Conservation (phyloP, 2,329 filamentous ascomycete species). For the Verticillium dahliae region DNA sequence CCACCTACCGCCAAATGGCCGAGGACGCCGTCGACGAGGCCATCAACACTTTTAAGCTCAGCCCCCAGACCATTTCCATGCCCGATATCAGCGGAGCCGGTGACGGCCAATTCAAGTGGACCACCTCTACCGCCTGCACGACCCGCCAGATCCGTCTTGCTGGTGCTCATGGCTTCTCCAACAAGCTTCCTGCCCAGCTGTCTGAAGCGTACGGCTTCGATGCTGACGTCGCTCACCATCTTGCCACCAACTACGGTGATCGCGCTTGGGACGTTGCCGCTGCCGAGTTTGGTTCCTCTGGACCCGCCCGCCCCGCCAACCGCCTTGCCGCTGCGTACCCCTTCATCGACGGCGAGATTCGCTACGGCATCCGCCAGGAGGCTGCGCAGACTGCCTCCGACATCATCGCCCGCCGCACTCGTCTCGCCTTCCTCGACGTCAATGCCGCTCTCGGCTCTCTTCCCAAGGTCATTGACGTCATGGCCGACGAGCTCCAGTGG, state of each 20-base stretch:
- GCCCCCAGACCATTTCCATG: slow-evolving; percentile 41
- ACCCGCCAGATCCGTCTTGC: slow-evolving; percentile 68
- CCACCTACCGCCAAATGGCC: slow-evolving; percentile 83
- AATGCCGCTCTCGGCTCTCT: slow-evolving; percentile 63
- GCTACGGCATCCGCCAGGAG: slow-evolving; percentile 66
- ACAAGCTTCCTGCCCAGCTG: slow-evolving; percentile 24
- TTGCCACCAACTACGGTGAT: slow-evolving; percentile 35
- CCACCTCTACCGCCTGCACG: slow-evolving; percentile 65
- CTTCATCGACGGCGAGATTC: slow-evolving; percentile 67
- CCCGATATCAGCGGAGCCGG: slow-evolving; percentile 61
- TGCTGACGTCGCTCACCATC: slow-evolving; percentile 32
- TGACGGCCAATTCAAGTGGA: slow-evolving; percentile 8
- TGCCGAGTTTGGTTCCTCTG: slow-evolving; percentile 14
- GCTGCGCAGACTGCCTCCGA: slow-evolving; percentile 68
- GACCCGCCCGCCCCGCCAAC: slow-evolving; percentile 38
- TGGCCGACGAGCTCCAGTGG: slow-evolving; percentile 65
- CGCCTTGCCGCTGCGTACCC: slow-evolving; percentile 62
- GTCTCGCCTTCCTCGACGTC: slow-evolving; percentile 70
- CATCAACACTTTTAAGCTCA: slow-evolving; percentile 57
- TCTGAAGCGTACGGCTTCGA: slow-evolving; percentile 25
- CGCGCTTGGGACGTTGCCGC: slow-evolving; percentile 66
- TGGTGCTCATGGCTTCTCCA: slow-evolving; percentile 65
- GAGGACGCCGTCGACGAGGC: slow-evolving; percentile 80
- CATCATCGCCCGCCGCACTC: slow-evolving; percentile 62
- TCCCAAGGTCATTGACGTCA: slow-evolving; percentile 64